Conservation (phyloP, 169 alveolate species). For the Cryptosporidium felis region DNA sequence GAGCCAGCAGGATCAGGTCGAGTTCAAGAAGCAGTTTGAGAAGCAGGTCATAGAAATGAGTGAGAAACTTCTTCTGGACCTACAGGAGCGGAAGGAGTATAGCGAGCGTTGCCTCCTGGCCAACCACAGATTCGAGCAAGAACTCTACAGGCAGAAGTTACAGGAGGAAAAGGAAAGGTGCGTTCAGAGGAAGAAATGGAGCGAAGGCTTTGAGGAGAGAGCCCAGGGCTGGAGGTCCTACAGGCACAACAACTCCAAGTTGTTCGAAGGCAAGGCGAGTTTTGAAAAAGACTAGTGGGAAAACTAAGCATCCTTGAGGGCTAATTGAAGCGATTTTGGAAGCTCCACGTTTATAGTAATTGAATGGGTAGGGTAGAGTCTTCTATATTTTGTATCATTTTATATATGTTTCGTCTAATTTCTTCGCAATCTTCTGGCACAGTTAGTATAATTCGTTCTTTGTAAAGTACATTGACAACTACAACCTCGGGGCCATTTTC, state of each 20-base stretch:
- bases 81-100: conserved; percentile 81
- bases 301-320: no score
- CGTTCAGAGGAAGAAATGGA: conserved; percentile 54
- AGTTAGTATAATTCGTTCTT: conserved; percentile 15
- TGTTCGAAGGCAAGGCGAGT: background rate
- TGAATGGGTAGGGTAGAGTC: conserved; percentile 44
- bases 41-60: conserved; percentile 81
- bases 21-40: conserved; percentile 75
- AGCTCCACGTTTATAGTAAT: conserved; percentile 15
- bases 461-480: conserved; percentile 23
- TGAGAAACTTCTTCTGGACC: conserved; percentile 79
- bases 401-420: conserved; percentile 2
- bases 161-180: conserved; percentile 51
- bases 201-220: conserved; percentile 43
- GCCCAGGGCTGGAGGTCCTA: conserved; percentile 58
- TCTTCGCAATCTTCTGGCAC: conserved; percentile 1
- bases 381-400: conserved; percentile 39
- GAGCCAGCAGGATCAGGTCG: conserved; percentile 9
- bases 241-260: background rate
- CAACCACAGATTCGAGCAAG: conserved; percentile 74
- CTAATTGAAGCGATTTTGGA: no score
- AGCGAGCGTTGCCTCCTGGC: conserved; percentile 84
- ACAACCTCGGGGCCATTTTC: background rate
- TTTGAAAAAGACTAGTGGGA: background rate
- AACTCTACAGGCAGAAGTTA: conserved; percentile 35